A percentile compares a stretch with the other conserved stretches of the same genome.
Evolutionary conservation across 2,329 filamentous ascomycete species (phyloP).

Genomic region (Trichophyton mentagrophytes): DNA sequence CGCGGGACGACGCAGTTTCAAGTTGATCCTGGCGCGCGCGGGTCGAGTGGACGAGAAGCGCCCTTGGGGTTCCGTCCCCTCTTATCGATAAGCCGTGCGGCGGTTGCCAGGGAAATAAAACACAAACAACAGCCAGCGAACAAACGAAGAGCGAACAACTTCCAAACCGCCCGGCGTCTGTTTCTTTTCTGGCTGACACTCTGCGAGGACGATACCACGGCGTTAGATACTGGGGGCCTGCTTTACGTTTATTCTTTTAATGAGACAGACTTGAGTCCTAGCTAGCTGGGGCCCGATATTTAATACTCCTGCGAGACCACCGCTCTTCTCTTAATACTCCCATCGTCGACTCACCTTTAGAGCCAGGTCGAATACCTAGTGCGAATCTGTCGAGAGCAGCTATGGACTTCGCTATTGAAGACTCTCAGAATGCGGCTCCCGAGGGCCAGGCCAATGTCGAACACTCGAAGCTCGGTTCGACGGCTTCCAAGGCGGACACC

Average conservation of each 20-base stretch:
- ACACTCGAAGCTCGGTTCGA: slow-evolving; percentile 47
- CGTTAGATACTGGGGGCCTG: neutral
- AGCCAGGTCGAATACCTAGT: neutral
- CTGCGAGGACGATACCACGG: neutral
- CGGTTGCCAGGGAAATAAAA: slow-evolving; percentile 3
- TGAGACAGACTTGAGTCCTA: neutral
- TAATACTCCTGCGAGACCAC: neutral
- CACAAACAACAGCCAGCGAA: neutral
- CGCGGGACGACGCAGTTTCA: neutral
- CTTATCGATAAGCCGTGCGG: neutral
- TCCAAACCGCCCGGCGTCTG: neutral
- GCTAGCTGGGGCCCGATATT: neutral
- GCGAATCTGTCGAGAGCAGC: neutral
- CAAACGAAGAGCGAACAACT: neutral
- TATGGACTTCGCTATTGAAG: slow-evolving; percentile 46
- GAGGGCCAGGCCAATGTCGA: slow-evolving; percentile 41
- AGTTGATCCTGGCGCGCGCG: neutral
- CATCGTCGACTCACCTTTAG: neutral
- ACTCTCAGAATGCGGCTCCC: slow-evolving; percentile 56
- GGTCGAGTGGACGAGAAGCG: neutral
- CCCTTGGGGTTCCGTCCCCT: neutral
- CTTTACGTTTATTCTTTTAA: neutral
- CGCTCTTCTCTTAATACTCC: neutral
- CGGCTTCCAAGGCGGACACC: slow-evolving; percentile 48
- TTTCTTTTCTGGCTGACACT: neutral